Percentiles rank a stretch among this genome's conserved stretches.
These are phyloP conservation scores for Geotrichum citri-aurantii DNA, from an alignment of 1,139 yeast genomes.

Conservation along the genomic window DNA sequence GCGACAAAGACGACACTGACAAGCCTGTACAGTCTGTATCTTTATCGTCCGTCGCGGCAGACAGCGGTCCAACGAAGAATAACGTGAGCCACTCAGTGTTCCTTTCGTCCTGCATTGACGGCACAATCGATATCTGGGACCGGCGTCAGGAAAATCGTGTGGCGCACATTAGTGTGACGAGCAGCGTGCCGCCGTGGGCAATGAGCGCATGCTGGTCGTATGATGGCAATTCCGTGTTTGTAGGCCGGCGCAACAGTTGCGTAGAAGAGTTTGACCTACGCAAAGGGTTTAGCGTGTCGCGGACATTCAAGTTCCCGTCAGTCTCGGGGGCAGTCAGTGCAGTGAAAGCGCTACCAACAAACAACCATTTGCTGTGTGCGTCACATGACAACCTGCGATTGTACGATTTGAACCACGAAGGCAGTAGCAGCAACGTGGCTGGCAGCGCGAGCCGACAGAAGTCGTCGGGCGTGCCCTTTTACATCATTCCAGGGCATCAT, in stretches of 20 bases:
- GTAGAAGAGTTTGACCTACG: constrained; percentile 81
- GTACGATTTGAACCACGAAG: constrained; percentile 54
- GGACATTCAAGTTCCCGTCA: constrained; percentile 66
- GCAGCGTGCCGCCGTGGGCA: constrained; percentile 89
- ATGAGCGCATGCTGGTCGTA: constrained; percentile 80
- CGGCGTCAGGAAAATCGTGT: constrained; percentile 48
- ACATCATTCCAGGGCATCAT: constrained; percentile 59
- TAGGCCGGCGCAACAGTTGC: constrained; percentile 83
- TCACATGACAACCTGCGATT: constrained; percentile 85
- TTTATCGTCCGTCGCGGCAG: constrained; percentile 10
- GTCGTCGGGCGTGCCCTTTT: constrained; percentile 41
- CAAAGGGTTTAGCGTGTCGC: constrained; percentile 49
- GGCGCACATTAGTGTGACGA: constrained; percentile 54
- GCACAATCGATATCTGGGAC: constrained; percentile 82
- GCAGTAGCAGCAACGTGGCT: constrained; percentile 37
- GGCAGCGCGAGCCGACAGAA: constrained; percentile 20
- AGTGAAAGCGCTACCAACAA: constrained; percentile 74
- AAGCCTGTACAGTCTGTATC: constrained; percentile 16
- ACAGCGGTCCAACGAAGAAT: constrained; percentile 16
- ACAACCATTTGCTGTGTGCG: constrained; percentile 74
- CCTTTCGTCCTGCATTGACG: constrained; percentile 79
- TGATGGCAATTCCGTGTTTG: constrained; percentile 72
- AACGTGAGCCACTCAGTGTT: constrained; percentile 53
- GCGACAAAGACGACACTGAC: constrained; percentile 32
- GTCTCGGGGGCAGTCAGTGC: constrained; percentile 91